These are phyloP conservation scores for Chaetomiaceae sp. DNA, from an alignment of 2,329 filamentous ascomycete species.

Conservation along the genomic window DNA sequence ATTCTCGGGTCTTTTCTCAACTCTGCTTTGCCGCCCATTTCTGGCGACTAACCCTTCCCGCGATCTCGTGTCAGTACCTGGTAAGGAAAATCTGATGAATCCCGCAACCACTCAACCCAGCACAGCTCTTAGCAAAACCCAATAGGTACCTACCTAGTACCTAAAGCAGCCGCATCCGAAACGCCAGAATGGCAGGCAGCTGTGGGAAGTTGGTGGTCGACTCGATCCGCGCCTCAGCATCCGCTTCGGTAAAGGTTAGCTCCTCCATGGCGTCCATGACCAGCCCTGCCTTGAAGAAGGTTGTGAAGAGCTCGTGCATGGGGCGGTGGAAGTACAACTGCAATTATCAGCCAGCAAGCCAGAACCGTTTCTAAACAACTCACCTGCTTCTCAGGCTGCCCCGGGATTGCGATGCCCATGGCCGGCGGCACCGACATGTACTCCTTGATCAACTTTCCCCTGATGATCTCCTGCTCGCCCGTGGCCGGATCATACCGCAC, in stretches of 20 bases:
- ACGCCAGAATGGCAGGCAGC: constrained; percentile 34
- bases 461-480: constrained; percentile 33
- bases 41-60: too few species aligned
- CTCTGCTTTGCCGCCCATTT: too few species aligned
- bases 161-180: constrained; percentile 27
- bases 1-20: too few species aligned
- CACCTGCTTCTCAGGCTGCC: constrained; percentile 36
- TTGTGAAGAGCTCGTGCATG: constrained; percentile 40
- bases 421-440: constrained; percentile 41
- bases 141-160: too few species aligned
- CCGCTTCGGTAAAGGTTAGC: constrained; percentile 39
- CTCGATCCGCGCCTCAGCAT: constrained; percentile 29
- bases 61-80: too few species aligned
- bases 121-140: too few species aligned
- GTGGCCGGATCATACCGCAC: constrained; percentile 34
- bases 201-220: constrained; percentile 38
- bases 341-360: neutral
- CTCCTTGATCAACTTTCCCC: constrained; percentile 36
- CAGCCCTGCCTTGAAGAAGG: constrained; percentile 40
- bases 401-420: constrained; percentile 35
- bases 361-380: constrained; percentile 1
- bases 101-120: too few species aligned
- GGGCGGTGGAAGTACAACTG: constrained; percentile 43
- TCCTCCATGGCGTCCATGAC: constrained; percentile 45
- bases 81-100: too few species aligned